Evolutionary conservation across 371 early-diverging fungal genomes (phyloP).

Genomic region (Rhizopus delemar): DNA sequence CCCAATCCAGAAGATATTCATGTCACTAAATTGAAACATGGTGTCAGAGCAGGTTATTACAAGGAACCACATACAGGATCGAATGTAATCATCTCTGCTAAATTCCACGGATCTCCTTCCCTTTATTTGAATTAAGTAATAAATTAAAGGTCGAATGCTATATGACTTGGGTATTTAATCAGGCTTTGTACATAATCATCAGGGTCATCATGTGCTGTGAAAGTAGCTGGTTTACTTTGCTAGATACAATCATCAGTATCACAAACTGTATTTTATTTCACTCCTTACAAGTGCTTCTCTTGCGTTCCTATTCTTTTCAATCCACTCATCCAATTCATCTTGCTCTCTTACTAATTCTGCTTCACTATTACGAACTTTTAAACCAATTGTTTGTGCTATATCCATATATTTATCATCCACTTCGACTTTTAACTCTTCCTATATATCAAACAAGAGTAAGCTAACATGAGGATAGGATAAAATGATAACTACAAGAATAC

Average conservation of each 20-base stretch:
- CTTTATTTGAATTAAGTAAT: constrained; percentile 1
- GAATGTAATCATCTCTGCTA: constrained; percentile 20
- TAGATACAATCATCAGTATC: background rate
- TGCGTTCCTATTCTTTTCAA: background rate
- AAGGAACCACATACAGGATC: constrained; percentile 25
- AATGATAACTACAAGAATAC: background rate
- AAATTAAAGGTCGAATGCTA: background rate
- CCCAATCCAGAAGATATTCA: constrained; percentile 37
- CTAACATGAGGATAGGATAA: background rate
- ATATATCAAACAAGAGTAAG: background rate
- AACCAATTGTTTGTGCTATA: background rate
- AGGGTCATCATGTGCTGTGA: background rate
- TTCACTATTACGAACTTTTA: background rate
- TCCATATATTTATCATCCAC: background rate
- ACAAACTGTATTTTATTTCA: background rate
- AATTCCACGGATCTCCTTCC: constrained; percentile 13
- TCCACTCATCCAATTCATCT: background rate
- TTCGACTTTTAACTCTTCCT: background rate
- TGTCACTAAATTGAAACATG: constrained; percentile 28
- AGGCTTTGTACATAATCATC: background rate
- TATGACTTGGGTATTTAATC: background rate
- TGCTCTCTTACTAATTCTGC: background rate
- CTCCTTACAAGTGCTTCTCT: background rate
- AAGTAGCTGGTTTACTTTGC: background rate
- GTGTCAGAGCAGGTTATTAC: constrained; percentile 30